phyloP scores from a whole-genome alignment of 495 filamentous ascomycete genomes.

The Pyronema omphalodes region DNA sequence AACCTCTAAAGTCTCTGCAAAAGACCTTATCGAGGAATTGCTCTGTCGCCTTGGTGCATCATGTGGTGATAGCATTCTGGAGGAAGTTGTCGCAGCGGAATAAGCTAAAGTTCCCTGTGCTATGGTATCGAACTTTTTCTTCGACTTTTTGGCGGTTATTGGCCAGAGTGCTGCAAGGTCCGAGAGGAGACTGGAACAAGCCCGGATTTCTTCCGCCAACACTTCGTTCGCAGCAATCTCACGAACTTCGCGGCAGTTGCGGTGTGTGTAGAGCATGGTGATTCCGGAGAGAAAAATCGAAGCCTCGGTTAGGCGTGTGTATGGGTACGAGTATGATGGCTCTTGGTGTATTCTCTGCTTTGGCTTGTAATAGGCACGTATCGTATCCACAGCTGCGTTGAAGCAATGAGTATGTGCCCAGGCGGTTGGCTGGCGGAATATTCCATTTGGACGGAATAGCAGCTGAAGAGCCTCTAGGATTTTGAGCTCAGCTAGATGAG shows the following conservation, averaged over 20 bases:
- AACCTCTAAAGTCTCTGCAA: constrained; percentile 15
- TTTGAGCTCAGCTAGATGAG: constrained; percentile 16
- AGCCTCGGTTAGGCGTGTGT: constrained; percentile 15
- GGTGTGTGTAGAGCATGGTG: constrained; percentile 13
- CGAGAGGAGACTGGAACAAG: constrained; percentile 14
- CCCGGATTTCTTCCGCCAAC: constrained; percentile 13
- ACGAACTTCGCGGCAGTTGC: constrained; percentile 11
- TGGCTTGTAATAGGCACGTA: constrained; percentile 17
- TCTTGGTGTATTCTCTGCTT: constrained; percentile 9
- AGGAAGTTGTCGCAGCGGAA: constrained; percentile 6
- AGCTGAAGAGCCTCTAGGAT: constrained; percentile 21
- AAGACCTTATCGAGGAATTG: constrained; percentile 8
- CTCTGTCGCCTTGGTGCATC: constrained; percentile 14
- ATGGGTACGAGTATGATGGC: constrained; percentile 9
- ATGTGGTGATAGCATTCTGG: constrained; percentile 17
- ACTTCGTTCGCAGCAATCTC: constrained; percentile 7
- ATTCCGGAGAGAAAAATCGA: constrained; percentile 16
- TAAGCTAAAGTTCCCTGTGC: constrained; percentile 5
- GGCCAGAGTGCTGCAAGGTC: constrained; percentile 14
- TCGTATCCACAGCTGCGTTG: constrained; percentile 13
- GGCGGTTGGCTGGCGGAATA: constrained; percentile 9
- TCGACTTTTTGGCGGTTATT: constrained; percentile 9
- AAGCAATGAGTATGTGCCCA: constrained; percentile 13
- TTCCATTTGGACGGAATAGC: constrained; percentile 17
- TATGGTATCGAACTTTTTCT: constrained; percentile 10